These are phyloP conservation scores for Fusarium nodosum DNA, from an alignment of 2,329 filamentous ascomycete genomes.

Conservation along the genomic window DNA sequence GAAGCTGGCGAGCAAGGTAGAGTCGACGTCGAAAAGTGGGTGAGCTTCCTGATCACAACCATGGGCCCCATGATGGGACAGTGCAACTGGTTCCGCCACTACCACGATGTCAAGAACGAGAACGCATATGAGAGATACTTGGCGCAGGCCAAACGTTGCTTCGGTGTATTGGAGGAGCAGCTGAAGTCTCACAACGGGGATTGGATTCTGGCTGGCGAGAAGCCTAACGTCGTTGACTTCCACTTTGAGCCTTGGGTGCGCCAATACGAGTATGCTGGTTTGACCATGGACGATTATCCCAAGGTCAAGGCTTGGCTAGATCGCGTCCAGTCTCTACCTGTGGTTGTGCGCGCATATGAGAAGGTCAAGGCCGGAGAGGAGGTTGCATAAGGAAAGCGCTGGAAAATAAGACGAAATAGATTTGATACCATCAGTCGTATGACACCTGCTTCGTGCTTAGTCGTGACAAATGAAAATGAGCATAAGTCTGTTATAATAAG, in stretches of 20 bases:
- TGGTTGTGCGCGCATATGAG: conserved; percentile 14
- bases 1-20: conserved; percentile 19
- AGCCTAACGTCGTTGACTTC: conserved; percentile 27
- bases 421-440: neutral
- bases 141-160: conserved; percentile 4
- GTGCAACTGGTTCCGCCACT: conserved; percentile 31
- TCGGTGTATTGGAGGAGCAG: conserved; percentile 27
- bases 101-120: conserved; percentile 23
- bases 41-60: conserved; percentile 33
- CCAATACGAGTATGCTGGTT: conserved; percentile 7
- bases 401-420: neutral
- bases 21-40: conserved; percentile 17
- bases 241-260: conserved; percentile 33
- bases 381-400: neutral
- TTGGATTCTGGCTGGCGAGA: conserved; percentile 14
- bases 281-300: conserved; percentile 10
- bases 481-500: no score
- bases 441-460: neutral
- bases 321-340: conserved; percentile 14
- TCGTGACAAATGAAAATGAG: neutral
- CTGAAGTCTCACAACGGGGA: conserved; percentile 19
- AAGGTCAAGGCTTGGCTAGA: conserved; percentile 23
- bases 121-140: conserved; percentile 23
- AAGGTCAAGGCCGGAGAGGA: conserved; percentile 30
- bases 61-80: conserved; percentile 24